These are phyloP conservation scores for Stropharia rugosoannulata DNA, from an alignment of 768 basidiomycete species.

Conservation along the genomic window DNA sequence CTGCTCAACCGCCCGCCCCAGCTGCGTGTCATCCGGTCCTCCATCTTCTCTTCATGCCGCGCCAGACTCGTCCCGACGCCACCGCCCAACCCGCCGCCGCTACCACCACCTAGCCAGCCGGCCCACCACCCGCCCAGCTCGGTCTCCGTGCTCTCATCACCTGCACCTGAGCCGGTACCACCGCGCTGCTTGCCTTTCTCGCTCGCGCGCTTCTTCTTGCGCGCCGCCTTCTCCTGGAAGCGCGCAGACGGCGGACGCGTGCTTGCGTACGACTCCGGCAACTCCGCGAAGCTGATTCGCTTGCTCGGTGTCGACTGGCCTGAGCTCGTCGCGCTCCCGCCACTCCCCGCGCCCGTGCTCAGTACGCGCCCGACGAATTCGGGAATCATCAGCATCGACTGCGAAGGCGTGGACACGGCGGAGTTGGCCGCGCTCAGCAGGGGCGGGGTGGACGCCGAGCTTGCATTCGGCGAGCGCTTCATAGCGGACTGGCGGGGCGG, in stretches of 20 bases:
- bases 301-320: conserved; percentile 57
- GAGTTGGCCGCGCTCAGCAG: conserved; percentile 8
- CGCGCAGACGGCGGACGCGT: conserved; percentile 28
- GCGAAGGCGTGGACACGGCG: conserved; percentile 8
- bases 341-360: conserved; percentile 7
- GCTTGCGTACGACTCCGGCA: conserved; percentile 64
- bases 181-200: conserved; percentile 17
- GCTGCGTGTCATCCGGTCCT: conserved; percentile 50
- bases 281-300: conserved; percentile 75
- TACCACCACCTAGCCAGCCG: conserved; percentile 17
- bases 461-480: conserved; percentile 28
- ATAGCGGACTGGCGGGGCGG: conserved; percentile 51
- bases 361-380: conserved; percentile 27
- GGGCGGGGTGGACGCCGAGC: background rate
- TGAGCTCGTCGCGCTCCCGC: conserved; percentile 39
- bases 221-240: conserved; percentile 23
- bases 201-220: conserved; percentile 29
- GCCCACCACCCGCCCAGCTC: conserved; percentile 26
- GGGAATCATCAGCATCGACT: conserved; percentile 22
- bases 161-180: background rate
- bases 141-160: conserved; percentile 13
- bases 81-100: conserved; percentile 14
- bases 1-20: conserved; percentile 43
- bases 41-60: conserved; percentile 45
- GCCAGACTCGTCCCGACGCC: conserved; percentile 9